Conservation (phyloP, 164 flowering plant genomes). For the Liriodendron chinense region DNA sequence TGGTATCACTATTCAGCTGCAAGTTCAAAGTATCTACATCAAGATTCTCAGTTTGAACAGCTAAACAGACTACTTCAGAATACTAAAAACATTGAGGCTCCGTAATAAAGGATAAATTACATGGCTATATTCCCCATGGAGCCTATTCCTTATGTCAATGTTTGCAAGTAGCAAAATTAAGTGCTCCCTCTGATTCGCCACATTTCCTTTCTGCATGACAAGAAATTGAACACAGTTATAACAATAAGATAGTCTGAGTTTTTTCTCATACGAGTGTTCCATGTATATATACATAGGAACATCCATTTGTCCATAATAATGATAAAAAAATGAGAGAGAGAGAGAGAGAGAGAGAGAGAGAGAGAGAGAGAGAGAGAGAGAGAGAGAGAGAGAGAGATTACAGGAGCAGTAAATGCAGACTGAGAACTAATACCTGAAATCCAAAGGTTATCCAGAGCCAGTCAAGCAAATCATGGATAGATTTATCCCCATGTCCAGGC, state of each 20-base stretch:
- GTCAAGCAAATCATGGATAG: slow-evolving; percentile 75
- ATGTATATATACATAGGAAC: background rate
- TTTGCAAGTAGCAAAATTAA: slow-evolving; percentile 91
- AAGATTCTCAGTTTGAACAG: slow-evolving; percentile 5
- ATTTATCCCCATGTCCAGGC: slow-evolving; percentile 39
- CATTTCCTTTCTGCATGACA: slow-evolving; percentile 84
- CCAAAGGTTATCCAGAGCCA: slow-evolving; percentile 91
- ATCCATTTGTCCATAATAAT: background rate
- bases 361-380: background rate
- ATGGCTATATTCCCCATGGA: slow-evolving; percentile 30
- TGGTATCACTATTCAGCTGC: slow-evolving; percentile 57
- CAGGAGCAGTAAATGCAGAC: background rate
- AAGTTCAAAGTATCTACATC: slow-evolving; percentile 9
- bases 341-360: background rate
- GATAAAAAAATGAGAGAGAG: background rate
- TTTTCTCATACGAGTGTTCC: background rate
- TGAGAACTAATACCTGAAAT: slow-evolving; percentile 64
- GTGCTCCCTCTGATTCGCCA: slow-evolving; percentile 98
- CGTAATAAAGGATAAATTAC: slow-evolving; percentile 31
- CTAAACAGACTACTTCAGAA: background rate
- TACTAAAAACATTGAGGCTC: background rate
- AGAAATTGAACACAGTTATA: slow-evolving; percentile 7
- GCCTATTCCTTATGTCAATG: slow-evolving; percentile 52
- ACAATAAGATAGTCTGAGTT: background rate
- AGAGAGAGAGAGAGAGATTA: background rate